These are phyloP conservation scores for Globisporangium uncinulatum DNA, from an alignment of 352 stramenopile species.

Conservation along the genomic window DNA sequence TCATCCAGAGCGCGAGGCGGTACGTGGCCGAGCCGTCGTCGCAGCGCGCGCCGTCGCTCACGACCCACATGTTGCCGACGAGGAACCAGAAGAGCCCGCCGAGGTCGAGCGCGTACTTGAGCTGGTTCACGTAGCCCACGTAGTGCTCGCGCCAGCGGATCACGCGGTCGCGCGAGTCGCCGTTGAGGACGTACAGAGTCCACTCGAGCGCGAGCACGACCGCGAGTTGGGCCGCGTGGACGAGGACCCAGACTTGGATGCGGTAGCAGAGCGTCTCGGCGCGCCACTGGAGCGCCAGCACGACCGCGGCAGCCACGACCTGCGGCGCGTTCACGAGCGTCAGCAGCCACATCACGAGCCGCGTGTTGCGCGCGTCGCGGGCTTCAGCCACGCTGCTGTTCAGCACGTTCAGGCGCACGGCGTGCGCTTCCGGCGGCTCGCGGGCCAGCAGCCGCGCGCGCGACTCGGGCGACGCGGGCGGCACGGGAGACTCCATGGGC, in stretches of 20 bases:
- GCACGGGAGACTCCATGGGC: neutral
- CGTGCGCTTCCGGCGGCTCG: slow-evolving; percentile 51
- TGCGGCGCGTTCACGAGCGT: slow-evolving; percentile 76
- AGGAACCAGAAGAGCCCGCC: slow-evolving; percentile 83
- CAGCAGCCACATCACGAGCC: slow-evolving; percentile 74
- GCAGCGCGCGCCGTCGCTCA: slow-evolving; percentile 75
- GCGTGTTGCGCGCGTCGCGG: slow-evolving; percentile 70
- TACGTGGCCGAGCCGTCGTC: slow-evolving; percentile 76
- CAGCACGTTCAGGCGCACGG: slow-evolving; percentile 78
- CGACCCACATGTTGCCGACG: slow-evolving; percentile 87
- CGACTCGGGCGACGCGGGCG: slow-evolving; percentile 12
- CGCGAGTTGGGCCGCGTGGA: slow-evolving; percentile 66
- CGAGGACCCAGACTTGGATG: slow-evolving; percentile 79
- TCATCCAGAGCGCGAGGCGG: slow-evolving; percentile 86
- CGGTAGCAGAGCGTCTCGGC: slow-evolving; percentile 72
- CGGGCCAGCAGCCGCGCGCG: slow-evolving; percentile 29
- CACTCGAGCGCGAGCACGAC: slow-evolving; percentile 71
- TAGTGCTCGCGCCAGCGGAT: slow-evolving; percentile 61
- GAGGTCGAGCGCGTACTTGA: slow-evolving; percentile 80
- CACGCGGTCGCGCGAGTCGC: slow-evolving; percentile 39
- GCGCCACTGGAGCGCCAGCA: slow-evolving; percentile 67
- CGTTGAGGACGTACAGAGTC: slow-evolving; percentile 71
- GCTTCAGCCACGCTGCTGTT: slow-evolving; percentile 80
- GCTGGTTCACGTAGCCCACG: slow-evolving; percentile 59
- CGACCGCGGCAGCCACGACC: slow-evolving; percentile 44